A percentile compares a stretch with the other conserved stretches of the same genome.
These are phyloP conservation scores for Pestalotiopsis fici DNA, from an alignment of 2,329 filamentous ascomycete species.

Conservation along the genomic window DNA sequence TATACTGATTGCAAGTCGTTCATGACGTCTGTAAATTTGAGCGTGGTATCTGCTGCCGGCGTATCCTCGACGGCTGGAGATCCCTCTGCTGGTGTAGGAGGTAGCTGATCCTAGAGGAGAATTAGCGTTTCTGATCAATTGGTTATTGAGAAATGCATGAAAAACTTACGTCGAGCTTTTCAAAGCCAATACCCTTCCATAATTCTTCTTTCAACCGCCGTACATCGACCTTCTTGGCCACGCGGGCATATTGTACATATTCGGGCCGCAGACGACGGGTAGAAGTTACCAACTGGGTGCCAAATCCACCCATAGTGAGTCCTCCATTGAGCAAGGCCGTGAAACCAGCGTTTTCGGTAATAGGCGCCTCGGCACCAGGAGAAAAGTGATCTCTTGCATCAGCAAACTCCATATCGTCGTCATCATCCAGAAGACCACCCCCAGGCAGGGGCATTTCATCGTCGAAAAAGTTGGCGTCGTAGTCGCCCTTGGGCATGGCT, in stretches of 20 bases:
- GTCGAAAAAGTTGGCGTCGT: slow-evolving; percentile 98
- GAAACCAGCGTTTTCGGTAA: slow-evolving; percentile 47
- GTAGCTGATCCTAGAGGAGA: slow-evolving; percentile 20
- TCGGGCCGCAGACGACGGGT: slow-evolving; percentile 64
- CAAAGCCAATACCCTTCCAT: slow-evolving; percentile 67
- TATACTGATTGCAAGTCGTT: slow-evolving; percentile 86
- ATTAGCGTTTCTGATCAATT: slow-evolving; percentile 3
- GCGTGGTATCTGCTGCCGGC: slow-evolving; percentile 47
- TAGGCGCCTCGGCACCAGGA: slow-evolving; percentile 56
- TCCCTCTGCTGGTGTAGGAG: slow-evolving; percentile 29
- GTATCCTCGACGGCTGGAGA: slow-evolving; percentile 14
- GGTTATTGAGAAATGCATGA: slow-evolving; percentile 6
- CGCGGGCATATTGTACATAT: slow-evolving; percentile 70
- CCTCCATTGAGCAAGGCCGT: slow-evolving; percentile 53
- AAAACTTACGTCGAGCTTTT: slow-evolving; percentile 49
- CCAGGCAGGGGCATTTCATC: slow-evolving; percentile 72
- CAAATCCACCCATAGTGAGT: slow-evolving; percentile 54
- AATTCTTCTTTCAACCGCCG: slow-evolving; percentile 69
- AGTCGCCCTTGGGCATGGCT: slow-evolving; percentile 69
- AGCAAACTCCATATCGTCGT: slow-evolving; percentile 74
- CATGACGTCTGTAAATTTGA: slow-evolving; percentile 92
- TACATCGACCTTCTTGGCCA: slow-evolving; percentile 73
- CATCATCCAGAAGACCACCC: slow-evolving; percentile 59
- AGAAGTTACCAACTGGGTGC: slow-evolving; percentile 68
- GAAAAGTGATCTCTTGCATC: slow-evolving; percentile 81